Conservation (phyloP, 495 filamentous ascomycete genomes). For the Neurospora sp. region DNA sequence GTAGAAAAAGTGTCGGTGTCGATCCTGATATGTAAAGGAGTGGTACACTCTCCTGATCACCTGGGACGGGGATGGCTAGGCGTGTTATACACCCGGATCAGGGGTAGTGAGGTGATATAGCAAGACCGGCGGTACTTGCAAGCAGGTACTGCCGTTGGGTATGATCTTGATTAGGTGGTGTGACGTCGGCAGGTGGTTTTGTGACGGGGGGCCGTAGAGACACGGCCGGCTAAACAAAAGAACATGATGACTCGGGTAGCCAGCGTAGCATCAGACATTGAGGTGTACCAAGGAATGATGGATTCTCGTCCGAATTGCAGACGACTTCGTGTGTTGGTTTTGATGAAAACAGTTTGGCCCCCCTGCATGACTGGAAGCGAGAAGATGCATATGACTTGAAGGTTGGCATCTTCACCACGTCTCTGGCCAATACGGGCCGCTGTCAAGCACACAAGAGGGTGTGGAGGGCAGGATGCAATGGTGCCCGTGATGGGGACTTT, state of each 20-base stretch:
- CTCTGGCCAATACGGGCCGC: neutral
- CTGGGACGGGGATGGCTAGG: neutral
- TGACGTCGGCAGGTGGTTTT: neutral
- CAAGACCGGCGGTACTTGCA: neutral
- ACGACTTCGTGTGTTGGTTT: neutral
- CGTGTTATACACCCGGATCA: neutral
- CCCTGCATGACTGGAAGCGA: neutral
- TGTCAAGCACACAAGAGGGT: neutral
- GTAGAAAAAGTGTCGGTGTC: neutral
- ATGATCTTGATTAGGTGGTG: neutral
- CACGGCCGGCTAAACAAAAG: neutral
- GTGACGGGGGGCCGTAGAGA: neutral
- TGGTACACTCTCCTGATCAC: neutral
- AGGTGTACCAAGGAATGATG: neutral
- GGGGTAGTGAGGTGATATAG: neutral
- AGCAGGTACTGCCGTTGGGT: neutral
- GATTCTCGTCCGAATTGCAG: neutral
- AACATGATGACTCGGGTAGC: neutral
- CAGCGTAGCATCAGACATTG: neutral
- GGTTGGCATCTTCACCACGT: neutral
- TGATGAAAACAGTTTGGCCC: neutral
- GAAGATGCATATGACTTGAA: neutral
- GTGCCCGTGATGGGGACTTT: neutral
- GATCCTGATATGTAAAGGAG: neutral
- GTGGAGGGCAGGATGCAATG: neutral